Percentiles rank a stretch among this genome's conserved stretches.
Conservation (phyloP, 1,284 basidiomycete genomes). For the Hymenochaete sp. region DNA sequence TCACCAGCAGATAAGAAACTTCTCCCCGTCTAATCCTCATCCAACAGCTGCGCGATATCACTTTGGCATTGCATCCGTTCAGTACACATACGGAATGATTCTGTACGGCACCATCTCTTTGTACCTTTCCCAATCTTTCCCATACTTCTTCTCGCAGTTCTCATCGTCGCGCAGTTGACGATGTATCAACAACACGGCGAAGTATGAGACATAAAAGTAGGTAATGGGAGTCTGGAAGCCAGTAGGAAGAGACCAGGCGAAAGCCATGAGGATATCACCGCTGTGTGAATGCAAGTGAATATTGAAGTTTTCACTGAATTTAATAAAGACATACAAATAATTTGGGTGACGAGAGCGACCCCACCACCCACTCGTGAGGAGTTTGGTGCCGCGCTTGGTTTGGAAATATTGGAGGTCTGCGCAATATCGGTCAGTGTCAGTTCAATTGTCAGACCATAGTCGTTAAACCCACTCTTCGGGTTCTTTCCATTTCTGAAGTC, state of each 20-base stretch:
- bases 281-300: constrained; percentile 28
- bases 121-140: constrained; percentile 50
- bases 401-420: constrained; percentile 74
- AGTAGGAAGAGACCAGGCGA: constrained; percentile 91
- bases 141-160: constrained; percentile 81
- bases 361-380: constrained; percentile 98
- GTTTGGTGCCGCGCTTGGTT: constrained; percentile 81
- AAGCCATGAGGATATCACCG: constrained; percentile 84
- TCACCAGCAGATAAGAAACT: too few relatives aligned
- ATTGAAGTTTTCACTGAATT: constrained; percentile 2
- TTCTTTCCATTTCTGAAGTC: constrained; percentile 91
- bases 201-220: constrained; percentile 93
- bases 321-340: constrained; percentile 54
- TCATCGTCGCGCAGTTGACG: constrained; percentile 90
- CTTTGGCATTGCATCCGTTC: too few relatives aligned
- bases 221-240: constrained; percentile 89
- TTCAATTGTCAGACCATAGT: neutral
- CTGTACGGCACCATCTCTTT: constrained; percentile 39
- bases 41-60: too few relatives aligned
- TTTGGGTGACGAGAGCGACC: constrained; percentile 90
- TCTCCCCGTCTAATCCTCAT: too few relatives aligned
- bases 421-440: constrained; percentile 1
- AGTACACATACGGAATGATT: constrained; percentile 48
- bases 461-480: constrained; percentile 66
- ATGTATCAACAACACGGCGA: constrained; percentile 85